Percentiles rank a stretch among this genome's conserved stretches.
phyloP scores from a whole-genome alignment of 1,139 yeast species.

The Candida sanyaensis region DNA sequence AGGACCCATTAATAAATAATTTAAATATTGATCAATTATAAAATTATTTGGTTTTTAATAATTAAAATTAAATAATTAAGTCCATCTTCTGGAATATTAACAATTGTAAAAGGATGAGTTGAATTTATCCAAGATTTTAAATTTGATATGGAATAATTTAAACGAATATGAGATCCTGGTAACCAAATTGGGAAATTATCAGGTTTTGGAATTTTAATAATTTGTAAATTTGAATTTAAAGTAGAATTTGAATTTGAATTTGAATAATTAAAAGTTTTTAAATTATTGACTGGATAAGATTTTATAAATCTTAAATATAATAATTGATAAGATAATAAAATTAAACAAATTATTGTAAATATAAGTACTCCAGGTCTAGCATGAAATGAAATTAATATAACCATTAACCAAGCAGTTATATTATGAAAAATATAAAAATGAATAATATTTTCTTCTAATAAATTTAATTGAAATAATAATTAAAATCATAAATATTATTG shows the following conservation, averaged over 20 bases:
- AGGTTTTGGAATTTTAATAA: slow-evolving; percentile 29
- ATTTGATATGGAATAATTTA: slow-evolving; percentile 20
- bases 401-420: slow-evolving; percentile 29
- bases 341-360: slow-evolving; percentile 20
- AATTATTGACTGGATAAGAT: slow-evolving; percentile 11
- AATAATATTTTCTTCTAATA: slow-evolving; percentile 27
- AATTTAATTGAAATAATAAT: slow-evolving; percentile 53
- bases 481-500: slow-evolving; percentile 44
- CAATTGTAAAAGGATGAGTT: slow-evolving; percentile 43
- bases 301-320: slow-evolving; percentile 20
- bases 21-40: slow-evolving; percentile 15
- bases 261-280: slow-evolving; percentile 16
- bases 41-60: slow-evolving; percentile 23
- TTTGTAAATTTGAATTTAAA: slow-evolving; percentile 22
- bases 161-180: slow-evolving; percentile 42
- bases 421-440: slow-evolving; percentile 34
- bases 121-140: slow-evolving; percentile 29
- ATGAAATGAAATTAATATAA: slow-evolving; percentile 35
- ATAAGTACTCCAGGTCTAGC: slow-evolving; percentile 45
- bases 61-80: slow-evolving; percentile 24
- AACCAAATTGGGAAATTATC: slow-evolving; percentile 26
- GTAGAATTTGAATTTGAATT: slow-evolving; percentile 18
- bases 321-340: slow-evolving; percentile 25
- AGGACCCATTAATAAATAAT: slow-evolving; percentile 30
- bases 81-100: slow-evolving; percentile 17